Base-by-base conservation (phyloP, 75 land plant genomes). In the Chamaecyparis obtusa region DNA sequence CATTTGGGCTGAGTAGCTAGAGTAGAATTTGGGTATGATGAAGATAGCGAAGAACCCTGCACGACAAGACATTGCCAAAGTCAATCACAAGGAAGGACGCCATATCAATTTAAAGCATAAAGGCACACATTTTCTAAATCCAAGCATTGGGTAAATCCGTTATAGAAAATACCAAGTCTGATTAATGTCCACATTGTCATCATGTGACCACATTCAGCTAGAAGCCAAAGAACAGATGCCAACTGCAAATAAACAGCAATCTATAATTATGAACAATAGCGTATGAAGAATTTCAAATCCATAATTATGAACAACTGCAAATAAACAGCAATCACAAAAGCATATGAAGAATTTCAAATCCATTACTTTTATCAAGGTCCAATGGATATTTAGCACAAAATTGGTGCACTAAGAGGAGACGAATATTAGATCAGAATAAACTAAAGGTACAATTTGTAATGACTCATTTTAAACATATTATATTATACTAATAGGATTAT, bases 31-130 rank as follows among this genome's bases (percentile, higher is more conserved):
- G 36, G 97, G 98, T 33, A 92, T 36, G 36, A 89, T 93, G 81
- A 96, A 95, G 89, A 94, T 89, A 35, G 87, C 35, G 79, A 95
- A 92, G 86, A 93, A 96, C 8, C 92, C 98, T 95, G 96, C 91
- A 88, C 8, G 37, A 4, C 35, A 80, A 49, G 17, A 80, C 27
- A 56, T 19, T 46, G 49, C 44, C 41, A 37, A 43, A 54, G 54
- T 30, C 77, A 85, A 79, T 74, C 41, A 9, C 44, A 36, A 33
- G 75, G 11, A 74, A 81, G 30, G 6, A 24, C 41, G 14, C 21
- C 72, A 37, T 87, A 4, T 44, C 30, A 71, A 74, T 24, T 64
- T 76, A 43, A 19, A 49, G n/a, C 43, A 33, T 48, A 49, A 60
- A 44, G 32, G 27, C 43, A 56, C 16, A 74, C 27, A 51, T 51